These are phyloP conservation scores for Medicago truncatula DNA, from an alignment of 306 rosid genomes.

Conservation along the genomic window DNA sequence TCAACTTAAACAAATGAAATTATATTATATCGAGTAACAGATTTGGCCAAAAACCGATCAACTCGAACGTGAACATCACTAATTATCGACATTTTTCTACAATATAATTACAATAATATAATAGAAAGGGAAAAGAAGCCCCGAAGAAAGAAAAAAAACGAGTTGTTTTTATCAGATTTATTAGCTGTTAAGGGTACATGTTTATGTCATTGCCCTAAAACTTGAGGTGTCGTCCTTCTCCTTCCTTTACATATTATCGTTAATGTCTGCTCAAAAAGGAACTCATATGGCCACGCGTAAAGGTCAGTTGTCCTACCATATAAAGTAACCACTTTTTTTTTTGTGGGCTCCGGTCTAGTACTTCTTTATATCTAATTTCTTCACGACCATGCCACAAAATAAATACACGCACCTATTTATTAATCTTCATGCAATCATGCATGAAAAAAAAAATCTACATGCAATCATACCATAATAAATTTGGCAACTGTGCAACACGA, in stretches of 20 bases:
- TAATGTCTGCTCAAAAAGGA: slow-evolving; percentile 38
- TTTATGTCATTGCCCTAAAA: slow-evolving; percentile 1
- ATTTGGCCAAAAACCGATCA: no score
- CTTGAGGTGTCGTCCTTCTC: slow-evolving; percentile 17
- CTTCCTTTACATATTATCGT: slow-evolving; percentile 18
- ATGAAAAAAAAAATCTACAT: no score
- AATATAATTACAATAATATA: no score
- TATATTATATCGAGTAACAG: no score
- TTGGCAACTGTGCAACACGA: no score
- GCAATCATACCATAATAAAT: no score
- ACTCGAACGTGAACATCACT: no score
- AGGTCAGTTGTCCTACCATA: slow-evolving; percentile 10
- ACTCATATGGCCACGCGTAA: slow-evolving; percentile 23
- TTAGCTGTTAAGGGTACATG: slow-evolving; percentile 26
- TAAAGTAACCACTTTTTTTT: background rate
- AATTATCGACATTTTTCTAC: no score
- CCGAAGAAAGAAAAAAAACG: background rate
- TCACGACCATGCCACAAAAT: background rate
- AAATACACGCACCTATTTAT: background rate
- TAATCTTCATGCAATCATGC: no score
- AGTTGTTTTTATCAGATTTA: slow-evolving; percentile 23
- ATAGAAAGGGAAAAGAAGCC: no score
- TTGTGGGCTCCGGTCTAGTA: background rate
- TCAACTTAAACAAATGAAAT: no score
- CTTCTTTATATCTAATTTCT: background rate